phyloP scores from a whole-genome alignment of 345 rosid species.

The Corchorus olitorius region DNA sequence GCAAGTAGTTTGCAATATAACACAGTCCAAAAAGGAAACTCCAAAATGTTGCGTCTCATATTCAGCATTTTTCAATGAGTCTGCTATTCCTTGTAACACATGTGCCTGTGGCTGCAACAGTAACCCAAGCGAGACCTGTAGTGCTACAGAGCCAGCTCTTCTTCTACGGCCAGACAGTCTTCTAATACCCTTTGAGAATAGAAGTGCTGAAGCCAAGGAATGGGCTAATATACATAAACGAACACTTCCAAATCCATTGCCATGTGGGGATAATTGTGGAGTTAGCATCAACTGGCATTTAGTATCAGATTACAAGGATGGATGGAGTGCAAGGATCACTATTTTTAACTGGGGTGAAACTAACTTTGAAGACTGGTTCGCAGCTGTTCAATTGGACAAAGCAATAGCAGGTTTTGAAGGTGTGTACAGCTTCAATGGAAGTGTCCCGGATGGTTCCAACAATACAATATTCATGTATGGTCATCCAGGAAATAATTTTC shows the following conservation, averaged over 20 bases:
- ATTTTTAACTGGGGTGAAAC: slow-evolving; percentile 90
- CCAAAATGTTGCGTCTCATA: slow-evolving; percentile 94
- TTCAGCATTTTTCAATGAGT: slow-evolving; percentile 88
- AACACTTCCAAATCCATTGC: slow-evolving; percentile 72
- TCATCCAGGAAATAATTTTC: slow-evolving; percentile 66
- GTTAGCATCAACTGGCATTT: slow-evolving; percentile 95
- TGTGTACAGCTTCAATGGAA: slow-evolving; percentile 79
- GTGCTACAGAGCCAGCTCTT: slow-evolving; percentile 63
- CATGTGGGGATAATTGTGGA: slow-evolving; percentile 95
- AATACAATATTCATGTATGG: slow-evolving; percentile 79
- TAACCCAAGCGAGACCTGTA: slow-evolving; percentile 60
- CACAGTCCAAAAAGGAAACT: slow-evolving; percentile 55
- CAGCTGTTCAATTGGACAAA: slow-evolving; percentile 63
- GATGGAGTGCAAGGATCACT: slow-evolving; percentile 90
- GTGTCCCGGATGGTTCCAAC: slow-evolving; percentile 42
- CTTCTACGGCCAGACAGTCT: slow-evolving; percentile 79
- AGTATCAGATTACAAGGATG: slow-evolving; percentile 69
- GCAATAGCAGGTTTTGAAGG: slow-evolving; percentile 79
- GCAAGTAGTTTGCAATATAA: slow-evolving; percentile 98
- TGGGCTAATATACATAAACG: slow-evolving; percentile 70
- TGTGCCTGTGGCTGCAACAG: slow-evolving; percentile 91
- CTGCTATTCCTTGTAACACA: slow-evolving; percentile 78
- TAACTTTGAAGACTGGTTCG: slow-evolving; percentile 83
- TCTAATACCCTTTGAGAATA: slow-evolving; percentile 81
- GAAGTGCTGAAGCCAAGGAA: slow-evolving; percentile 55